A percentile compares a stretch with the other conserved stretches of the same genome.
Conservation (phyloP, 306 rosid genomes). For the Arachis hypogaea region DNA sequence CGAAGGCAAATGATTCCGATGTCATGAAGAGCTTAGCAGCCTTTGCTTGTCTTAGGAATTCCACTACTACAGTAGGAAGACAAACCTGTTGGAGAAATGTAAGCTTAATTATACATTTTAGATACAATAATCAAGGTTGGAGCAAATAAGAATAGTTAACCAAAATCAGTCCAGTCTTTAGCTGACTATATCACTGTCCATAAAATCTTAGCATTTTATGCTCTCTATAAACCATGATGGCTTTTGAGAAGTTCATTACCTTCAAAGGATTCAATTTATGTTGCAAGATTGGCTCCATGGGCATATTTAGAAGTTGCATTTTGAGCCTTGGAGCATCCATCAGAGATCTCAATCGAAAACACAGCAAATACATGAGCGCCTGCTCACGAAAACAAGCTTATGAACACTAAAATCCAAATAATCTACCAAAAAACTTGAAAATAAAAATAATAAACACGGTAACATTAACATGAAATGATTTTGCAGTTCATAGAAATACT, state of each 20-base stretch:
- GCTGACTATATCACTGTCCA: background rate
- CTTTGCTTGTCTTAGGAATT: constrained; percentile 82
- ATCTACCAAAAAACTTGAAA: background rate
- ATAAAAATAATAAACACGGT: background rate
- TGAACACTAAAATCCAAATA: constrained; percentile 20
- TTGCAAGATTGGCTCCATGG: constrained; percentile 63
- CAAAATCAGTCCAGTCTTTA: background rate
- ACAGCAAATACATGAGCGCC: constrained; percentile 82
- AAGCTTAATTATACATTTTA: background rate
- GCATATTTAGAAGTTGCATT: constrained; percentile 58
- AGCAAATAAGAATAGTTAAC: background rate
- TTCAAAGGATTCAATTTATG: constrained; percentile 71
- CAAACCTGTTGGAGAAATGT: constrained; percentile 63
- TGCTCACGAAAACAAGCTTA: constrained; percentile 36
- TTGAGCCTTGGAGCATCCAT: constrained; percentile 62
- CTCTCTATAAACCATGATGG: background rate
- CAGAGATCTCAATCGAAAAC: constrained; percentile 81
- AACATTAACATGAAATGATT: background rate
- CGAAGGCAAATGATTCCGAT: constrained; percentile 54
- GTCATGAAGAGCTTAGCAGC: constrained; percentile 69
- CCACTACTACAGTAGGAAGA: constrained; percentile 77
- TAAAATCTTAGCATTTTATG: background rate
- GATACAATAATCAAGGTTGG: background rate
- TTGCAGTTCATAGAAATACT: background rate
- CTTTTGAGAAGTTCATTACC: constrained; percentile 50